Percentiles rank a stretch among this genome's conserved stretches.
Conservation (phyloP, 1,139 yeast species). For the Saccharomyces hybrid region DNA sequence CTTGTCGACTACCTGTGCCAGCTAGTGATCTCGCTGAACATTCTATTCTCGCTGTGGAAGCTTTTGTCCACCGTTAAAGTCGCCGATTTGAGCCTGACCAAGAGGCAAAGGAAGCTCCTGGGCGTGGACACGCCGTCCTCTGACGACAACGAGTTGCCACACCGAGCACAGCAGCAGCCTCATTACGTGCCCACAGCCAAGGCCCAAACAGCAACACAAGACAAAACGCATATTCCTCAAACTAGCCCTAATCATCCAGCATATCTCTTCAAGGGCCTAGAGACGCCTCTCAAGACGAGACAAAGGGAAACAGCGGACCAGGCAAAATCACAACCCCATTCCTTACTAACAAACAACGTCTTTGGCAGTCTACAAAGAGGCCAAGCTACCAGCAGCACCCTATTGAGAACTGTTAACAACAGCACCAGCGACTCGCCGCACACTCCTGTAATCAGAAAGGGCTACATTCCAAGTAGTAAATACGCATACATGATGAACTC, state of each 20-base stretch:
- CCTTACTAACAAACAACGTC: not conserved
- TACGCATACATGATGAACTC: constrained; percentile 39
- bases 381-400: not conserved
- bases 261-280: constrained; percentile 28
- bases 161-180: not conserved
- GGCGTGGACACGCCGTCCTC: constrained; percentile 31
- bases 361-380: not conserved
- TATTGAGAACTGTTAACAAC: not conserved
- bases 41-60: constrained; percentile 32
- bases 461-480: constrained; percentile 38
- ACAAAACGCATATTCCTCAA: constrained; percentile 1
- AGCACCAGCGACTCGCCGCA: not conserved
- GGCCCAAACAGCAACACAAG: not conserved
- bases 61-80: constrained; percentile 32
- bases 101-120: constrained; percentile 37
- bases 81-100: constrained; percentile 37
- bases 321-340: not conserved
- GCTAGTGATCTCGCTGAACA: constrained; percentile 34
- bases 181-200: not conserved
- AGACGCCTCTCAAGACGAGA: constrained; percentile 24
- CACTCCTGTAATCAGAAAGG: constrained; percentile 14
- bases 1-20: constrained; percentile 24
- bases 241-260: constrained; percentile 17
- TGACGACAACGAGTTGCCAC: not conserved
- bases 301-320: constrained; percentile 7